Evolutionary conservation across 352 stramenopile genomes (phyloP), one percentile per base, ranked within the genome.

Genomic region (Aphanomyces cochlioides): DNA sequence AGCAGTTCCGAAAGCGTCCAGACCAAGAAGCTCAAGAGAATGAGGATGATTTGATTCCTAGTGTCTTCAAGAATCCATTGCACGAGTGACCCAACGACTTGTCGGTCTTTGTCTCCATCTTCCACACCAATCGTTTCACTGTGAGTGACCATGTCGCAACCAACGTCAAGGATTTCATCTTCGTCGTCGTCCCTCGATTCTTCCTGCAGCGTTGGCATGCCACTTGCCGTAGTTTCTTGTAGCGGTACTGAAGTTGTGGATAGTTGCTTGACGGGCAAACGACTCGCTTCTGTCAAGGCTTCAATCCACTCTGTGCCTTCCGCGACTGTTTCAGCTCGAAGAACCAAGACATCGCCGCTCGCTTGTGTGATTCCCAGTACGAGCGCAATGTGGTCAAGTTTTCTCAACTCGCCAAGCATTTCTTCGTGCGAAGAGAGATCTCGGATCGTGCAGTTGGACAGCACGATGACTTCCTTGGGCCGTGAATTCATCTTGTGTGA

Each of bases 291-390:
- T 5, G 67, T 54, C 13, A 45, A 54, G 13, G 47, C 89, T 58
- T 93, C 85, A 4, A 93, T 73, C 85, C 85, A 93, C 65, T 93
- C 85, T 40, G 84, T 83, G 17, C 85, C 85, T 76, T 93, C 85
- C 59, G 90, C 90, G 48, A 92, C 89, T 60, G 79, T 90, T 56
- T 93, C 85, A 0, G 84, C 90, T 28, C 83, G 78, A 34, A 93
- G 47, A 4, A 85, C 84, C 13, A 92, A 45, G 21, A 89, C 81
- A 66, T 92, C 82, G 2, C 85, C 85, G 37, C 83, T 89, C 0
- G 78, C 73, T 56, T 88, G 89, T 36, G 79, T 79, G 50, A 93
- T 90, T 4, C 81, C 84, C 34, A 93, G 72, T 73, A 47, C 74
- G 80, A 65, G 17, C 13, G 66, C 60, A 54, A 67, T 38, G 83